phyloP scores from a whole-genome alignment of 2,329 filamentous ascomycete species.

The Cytospora leucostoma region DNA sequence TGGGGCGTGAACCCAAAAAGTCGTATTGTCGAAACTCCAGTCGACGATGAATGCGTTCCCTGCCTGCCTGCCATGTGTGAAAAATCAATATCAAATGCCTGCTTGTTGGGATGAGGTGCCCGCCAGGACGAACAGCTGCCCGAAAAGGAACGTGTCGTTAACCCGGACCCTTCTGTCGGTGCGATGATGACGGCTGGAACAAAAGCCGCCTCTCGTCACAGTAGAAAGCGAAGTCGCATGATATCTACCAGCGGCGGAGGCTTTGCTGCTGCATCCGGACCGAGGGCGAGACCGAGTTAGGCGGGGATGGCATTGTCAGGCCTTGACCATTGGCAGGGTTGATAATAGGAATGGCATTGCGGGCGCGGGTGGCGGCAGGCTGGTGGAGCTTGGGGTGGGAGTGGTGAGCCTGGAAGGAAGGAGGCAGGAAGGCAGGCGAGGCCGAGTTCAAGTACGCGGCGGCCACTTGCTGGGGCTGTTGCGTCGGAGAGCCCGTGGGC shows the following conservation, averaged over 20 bases:
- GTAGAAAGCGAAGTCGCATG: slow-evolving; percentile 38
- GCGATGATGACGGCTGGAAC: slow-evolving; percentile 40
- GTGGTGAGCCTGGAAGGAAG: slow-evolving; percentile 66
- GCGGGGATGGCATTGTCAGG: slow-evolving; percentile 83
- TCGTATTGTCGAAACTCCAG: slow-evolving; percentile 33
- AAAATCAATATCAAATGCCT: slow-evolving; percentile 47
- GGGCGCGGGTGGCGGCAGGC: slow-evolving; percentile 81
- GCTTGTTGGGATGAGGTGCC: slow-evolving; percentile 44
- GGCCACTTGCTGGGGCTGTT: slow-evolving; percentile 78
- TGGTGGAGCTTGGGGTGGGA: slow-evolving; percentile 81
- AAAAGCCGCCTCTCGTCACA: slow-evolving; percentile 36
- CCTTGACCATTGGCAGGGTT: slow-evolving; percentile 79
- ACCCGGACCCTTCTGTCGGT: slow-evolving; percentile 41
- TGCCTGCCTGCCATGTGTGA: slow-evolving; percentile 44
- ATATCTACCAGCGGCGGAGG: slow-evolving; percentile 56
- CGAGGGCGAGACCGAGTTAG: slow-evolving; percentile 66
- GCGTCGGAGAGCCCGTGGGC: slow-evolving; percentile 85
- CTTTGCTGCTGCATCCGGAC: slow-evolving; percentile 59
- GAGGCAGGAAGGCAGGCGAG: slow-evolving; percentile 66
- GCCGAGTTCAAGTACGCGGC: slow-evolving; percentile 72
- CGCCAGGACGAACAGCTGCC: slow-evolving; percentile 53
- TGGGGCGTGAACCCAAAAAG: slow-evolving; percentile 28
- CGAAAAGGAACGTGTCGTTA: slow-evolving; percentile 40
- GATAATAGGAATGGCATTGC: slow-evolving; percentile 96
- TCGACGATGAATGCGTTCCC: slow-evolving; percentile 34